Evolutionary conservation across 2,329 filamentous ascomycete species (phyloP), one percentile per base, ranked within the genome.

Genomic region (Neofusicoccum umdonicola): DNA sequence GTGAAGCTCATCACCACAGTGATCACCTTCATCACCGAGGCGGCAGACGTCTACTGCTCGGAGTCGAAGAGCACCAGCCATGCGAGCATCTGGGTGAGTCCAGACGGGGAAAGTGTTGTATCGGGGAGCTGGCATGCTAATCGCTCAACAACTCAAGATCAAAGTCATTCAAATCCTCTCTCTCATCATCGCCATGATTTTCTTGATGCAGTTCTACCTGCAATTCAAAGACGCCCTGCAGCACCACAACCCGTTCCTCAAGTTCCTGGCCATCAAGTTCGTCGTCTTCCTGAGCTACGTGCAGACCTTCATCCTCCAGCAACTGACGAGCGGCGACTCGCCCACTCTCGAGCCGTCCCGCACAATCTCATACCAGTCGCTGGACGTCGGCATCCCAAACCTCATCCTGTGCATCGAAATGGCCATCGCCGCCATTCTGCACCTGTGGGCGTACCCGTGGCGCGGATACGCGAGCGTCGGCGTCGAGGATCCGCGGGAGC

Each of bases 241-340:
- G 12, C 83, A 88, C 65, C 85, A 93, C 73, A 83, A 79, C 19
- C 89, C 90, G 0, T 88, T 93, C 68, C 75, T 92, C 68, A 95
- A 94, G 76, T 87, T 95, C 31, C 71, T 91, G n/a, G 89, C 90
- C 69, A 93, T 95, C 77, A 94, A 94, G 77, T 83, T 93, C 35
- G 91, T 94, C 71, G 91, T 95, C 71, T 94, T 94, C 80, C 82
- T 95, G 68, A 92, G 88, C 35, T 93, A 94, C 76, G 94, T 91
- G 90, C 91, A 95, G 72, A 56, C 51, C 3, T 81, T 88, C 67
- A 78, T 88, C 19, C 84, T 83, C 37, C 3, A 34, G 19, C 47
- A 51, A 22, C 27, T 51, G 12, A 51, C 47, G 22, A 15, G 12
- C 8, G 47, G 47, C 9, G 47, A 51, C 12, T 54, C 50, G n/a